Evolutionary conservation across 2,329 filamentous ascomycete genomes (phyloP), one percentile per base, ranked within the genome.

Genomic region (Plectosphaerella sp.): DNA sequence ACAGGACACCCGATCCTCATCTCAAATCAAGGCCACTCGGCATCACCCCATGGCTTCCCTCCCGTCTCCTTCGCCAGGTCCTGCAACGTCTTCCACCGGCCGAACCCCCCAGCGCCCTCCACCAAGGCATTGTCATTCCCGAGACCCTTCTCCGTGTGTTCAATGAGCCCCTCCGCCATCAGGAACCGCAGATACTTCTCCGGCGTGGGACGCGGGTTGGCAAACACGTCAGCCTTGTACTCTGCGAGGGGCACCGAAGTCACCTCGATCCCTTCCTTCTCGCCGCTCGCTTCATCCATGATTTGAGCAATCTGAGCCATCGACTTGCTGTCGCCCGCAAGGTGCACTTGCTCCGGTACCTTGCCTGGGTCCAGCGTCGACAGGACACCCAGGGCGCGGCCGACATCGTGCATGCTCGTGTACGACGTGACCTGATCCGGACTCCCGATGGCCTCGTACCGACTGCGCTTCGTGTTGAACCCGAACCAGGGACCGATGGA

Each of bases 111-210:
- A 4, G 50, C 54, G 2, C 57, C 60, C 46, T 64, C 64, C 5
- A 67, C 57, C 20, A 64, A 11, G 8, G 61, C 57, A 55, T 66
- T 64, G 45, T 61, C 59, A 53, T 62, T 61, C 3, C 62, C 62
- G 41, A 64, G 49, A 10, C 58, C 63, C 9, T 15, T 20, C 12
- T 22, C 53, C 4, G 52, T 49, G 48, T 62, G 60, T 15, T 64
- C 60, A 39, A 68, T 64, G 41, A 61, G 64, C 1, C 61, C 60
- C 36, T 67, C 65, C 0, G 61, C 65, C 64, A 70, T 68, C 52
- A 69, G 47, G 45, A 69, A 70, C 24, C 66, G 55, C 51, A 70
- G 28, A 51, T 57, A 67, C 28, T 49, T 45, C 28, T 61, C 61
- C 1, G 67, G 62, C 37, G 54, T 61, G 1, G 58, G 59, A 3